A percentile compares a stretch with the other conserved stretches of the same genome.
phyloP scores from a whole-genome alignment of 148 eudicot genomes.

The Rhododendron mucronatum region DNA sequence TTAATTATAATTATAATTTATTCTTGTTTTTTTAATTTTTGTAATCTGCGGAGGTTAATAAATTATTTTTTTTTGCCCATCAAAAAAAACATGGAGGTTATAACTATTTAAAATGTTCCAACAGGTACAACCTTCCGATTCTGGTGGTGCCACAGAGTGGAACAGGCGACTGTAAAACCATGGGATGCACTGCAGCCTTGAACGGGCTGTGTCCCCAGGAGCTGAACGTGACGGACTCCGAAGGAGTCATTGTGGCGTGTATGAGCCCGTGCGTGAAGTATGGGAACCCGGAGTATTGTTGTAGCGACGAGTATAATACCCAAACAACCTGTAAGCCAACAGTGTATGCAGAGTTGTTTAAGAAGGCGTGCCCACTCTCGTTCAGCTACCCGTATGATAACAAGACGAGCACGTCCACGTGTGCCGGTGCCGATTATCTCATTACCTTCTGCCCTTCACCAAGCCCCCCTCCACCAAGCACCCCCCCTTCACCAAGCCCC shows the following conservation, averaged over 20 bases:
- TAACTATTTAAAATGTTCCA: neutral
- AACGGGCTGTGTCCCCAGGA: conserved; percentile 55
- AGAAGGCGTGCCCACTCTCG: conserved; percentile 68
- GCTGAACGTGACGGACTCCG: conserved; percentile 24
- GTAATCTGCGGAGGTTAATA: no score
- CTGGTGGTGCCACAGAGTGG: conserved; percentile 58
- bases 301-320: conserved; percentile 44
- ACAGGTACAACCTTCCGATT: conserved; percentile 45
- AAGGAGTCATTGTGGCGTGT: conserved; percentile 32
- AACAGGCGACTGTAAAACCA: conserved; percentile 44
- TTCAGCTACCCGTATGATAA: conserved; percentile 88
- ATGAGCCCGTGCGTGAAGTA: conserved; percentile 58
- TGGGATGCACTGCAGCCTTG: conserved; percentile 47
- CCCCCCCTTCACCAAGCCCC: no score
- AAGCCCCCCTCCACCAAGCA: neutral
- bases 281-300: conserved; percentile 37
- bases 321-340: conserved; percentile 68
- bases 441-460: conserved; percentile 74
- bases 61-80: no score
- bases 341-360: conserved; percentile 50
- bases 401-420: conserved; percentile 64
- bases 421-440: conserved; percentile 54
- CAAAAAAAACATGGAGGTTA: no score
- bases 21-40: fast-evolving
- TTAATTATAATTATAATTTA: no score